These are phyloP conservation scores for Naganishia vishniacii DNA, from an alignment of 768 basidiomycete genomes.

Conservation along the genomic window DNA sequence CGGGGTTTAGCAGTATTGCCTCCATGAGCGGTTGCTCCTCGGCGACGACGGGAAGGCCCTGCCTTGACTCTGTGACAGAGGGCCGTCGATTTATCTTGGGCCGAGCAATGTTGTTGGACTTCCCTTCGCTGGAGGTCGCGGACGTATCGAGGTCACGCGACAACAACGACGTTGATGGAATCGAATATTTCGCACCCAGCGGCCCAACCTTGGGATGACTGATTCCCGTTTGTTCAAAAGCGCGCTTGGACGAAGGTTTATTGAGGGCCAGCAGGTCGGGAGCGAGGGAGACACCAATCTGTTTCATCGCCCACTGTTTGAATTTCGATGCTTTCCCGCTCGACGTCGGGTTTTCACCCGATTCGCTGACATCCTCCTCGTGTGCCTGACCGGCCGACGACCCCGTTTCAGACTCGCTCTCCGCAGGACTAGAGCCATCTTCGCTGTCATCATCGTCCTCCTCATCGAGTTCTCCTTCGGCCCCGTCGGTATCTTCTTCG, in stretches of 20 bases:
- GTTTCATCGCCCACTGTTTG: conserved; percentile 84
- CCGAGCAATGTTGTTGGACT: conserved; percentile 46
- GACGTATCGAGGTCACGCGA: conserved; percentile 35
- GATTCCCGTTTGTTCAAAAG: neutral
- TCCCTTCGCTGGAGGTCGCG: neutral
- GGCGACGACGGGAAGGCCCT: conserved; percentile 77
- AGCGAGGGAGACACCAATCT: conserved; percentile 53
- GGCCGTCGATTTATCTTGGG: conserved; percentile 58
- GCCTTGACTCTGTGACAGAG: conserved; percentile 68
- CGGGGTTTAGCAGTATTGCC: conserved; percentile 74
- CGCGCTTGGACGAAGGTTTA: conserved; percentile 4
- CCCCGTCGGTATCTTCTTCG: conserved; percentile 28
- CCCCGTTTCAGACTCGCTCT: neutral
- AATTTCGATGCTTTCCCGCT: conserved; percentile 54
- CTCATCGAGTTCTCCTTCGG: conserved; percentile 35
- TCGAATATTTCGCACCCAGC: conserved; percentile 63
- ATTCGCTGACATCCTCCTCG: conserved; percentile 33
- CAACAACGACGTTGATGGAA: conserved; percentile 63
- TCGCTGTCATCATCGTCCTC: conserved; percentile 37
- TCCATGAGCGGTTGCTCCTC: conserved; percentile 96
- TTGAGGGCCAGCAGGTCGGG: conserved; percentile 28
- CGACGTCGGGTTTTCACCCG: conserved; percentile 18
- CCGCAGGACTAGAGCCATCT: neutral
- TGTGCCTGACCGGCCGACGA: conserved; percentile 24
- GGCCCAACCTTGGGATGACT: conserved; percentile 63